Evolutionary conservation across 2,329 filamentous ascomycete genomes (phyloP).

Genomic region (Xylariaceae sp.): DNA sequence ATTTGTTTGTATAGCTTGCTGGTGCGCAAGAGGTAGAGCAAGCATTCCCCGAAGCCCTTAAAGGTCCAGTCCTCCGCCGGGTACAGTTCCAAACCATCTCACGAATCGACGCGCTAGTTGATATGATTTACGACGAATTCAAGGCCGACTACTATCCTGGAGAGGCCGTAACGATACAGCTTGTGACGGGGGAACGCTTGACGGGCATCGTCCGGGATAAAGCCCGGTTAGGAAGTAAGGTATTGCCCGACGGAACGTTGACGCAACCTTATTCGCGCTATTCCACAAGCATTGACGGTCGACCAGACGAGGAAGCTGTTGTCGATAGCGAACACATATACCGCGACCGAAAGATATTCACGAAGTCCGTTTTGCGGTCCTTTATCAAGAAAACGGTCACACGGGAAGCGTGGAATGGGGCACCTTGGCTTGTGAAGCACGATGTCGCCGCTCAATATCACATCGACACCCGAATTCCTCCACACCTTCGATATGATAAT

Average conservation of each 20-base stretch:
- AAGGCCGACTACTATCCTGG: slow-evolving; percentile 91
- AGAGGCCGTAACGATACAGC: slow-evolving; percentile 78
- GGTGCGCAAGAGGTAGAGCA: slow-evolving; percentile 90
- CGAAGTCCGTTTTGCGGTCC: slow-evolving; percentile 89
- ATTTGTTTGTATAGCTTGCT: slow-evolving; percentile 60
- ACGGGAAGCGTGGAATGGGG: slow-evolving; percentile 92
- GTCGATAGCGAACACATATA: slow-evolving; percentile 82
- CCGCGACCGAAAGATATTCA: slow-evolving; percentile 90
- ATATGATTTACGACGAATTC: slow-evolving; percentile 77
- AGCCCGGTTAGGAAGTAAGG: slow-evolving; percentile 71
- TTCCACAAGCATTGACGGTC: slow-evolving; percentile 75
- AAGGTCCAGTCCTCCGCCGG: slow-evolving; percentile 86
- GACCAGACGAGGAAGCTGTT: slow-evolving; percentile 74
- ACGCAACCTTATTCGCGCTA: slow-evolving; percentile 79
- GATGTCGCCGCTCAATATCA: slow-evolving; percentile 83
- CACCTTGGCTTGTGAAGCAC: slow-evolving; percentile 92
- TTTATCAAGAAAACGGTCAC: slow-evolving; percentile 97
- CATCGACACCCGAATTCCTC: slow-evolving; percentile 85
- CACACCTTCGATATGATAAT: slow-evolving; percentile 80
- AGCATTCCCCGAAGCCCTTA: slow-evolving; percentile 88
- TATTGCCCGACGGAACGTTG: slow-evolving; percentile 71
- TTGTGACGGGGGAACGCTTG: slow-evolving; percentile 71
- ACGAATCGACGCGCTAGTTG: slow-evolving; percentile 82
- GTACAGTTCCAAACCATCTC: slow-evolving; percentile 91
- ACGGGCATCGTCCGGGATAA: slow-evolving; percentile 85